Evolutionary conservation across 192 early-diverging fungal species (phyloP).

Genomic region (Backusella sp.): DNA sequence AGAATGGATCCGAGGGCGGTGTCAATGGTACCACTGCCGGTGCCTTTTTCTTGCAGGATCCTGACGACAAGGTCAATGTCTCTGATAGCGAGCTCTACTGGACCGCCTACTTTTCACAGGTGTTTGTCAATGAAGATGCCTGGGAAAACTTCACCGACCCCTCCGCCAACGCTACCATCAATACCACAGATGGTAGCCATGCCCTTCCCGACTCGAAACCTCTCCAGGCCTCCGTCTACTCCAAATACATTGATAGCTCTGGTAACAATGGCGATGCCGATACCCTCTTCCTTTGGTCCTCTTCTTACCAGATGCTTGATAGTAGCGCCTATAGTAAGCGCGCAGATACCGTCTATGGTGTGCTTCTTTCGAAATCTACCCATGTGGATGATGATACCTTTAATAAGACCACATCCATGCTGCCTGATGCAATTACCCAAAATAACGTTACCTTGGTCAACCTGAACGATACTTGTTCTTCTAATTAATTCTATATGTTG

Average conservation of each 20-base stretch:
- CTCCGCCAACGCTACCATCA: background rate
- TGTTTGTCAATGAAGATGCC: background rate
- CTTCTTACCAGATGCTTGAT: background rate
- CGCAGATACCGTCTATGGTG: background rate
- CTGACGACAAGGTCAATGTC: background rate
- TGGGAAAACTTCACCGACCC: constrained; percentile 6
- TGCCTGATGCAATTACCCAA: background rate
- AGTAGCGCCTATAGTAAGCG: background rate
- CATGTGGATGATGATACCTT: constrained; percentile 1
- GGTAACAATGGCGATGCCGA: background rate
- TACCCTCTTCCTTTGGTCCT: constrained; percentile 6
- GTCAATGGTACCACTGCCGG: background rate
- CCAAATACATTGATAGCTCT: background rate
- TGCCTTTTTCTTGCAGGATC: background rate
- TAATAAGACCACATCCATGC: background rate
- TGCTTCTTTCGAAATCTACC: background rate
- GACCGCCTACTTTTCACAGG: background rate
- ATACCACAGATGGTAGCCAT: background rate
- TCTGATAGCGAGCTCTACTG: background rate
- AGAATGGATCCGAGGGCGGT: background rate
- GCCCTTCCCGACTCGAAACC: background rate
- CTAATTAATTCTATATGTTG: background rate
- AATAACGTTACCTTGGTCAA: background rate
- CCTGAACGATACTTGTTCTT: constrained; percentile 9
- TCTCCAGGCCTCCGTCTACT: background rate